Evolutionary conservation across 139 green algal genomes (phyloP).

Genomic region (Chlamydomonas sp.): DNA sequence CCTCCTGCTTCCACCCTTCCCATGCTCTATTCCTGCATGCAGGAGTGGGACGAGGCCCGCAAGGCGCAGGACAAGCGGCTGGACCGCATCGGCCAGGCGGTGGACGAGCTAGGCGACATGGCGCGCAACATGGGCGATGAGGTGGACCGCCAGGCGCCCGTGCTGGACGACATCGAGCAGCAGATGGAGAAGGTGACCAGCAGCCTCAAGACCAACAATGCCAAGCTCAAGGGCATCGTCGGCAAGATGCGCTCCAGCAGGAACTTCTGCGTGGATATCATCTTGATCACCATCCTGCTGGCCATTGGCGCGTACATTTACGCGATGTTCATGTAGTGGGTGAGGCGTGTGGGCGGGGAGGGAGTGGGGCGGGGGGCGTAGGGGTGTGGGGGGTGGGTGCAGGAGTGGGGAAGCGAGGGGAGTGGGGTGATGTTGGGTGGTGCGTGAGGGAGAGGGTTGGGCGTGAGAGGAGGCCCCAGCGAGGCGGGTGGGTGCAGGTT

Average conservation of each 20-base stretch:
- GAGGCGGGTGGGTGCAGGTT: too few relatives aligned
- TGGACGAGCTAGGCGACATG: slow-evolving; percentile 80
- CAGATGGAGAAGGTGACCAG: slow-evolving; percentile 82
- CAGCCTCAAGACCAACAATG: slow-evolving; percentile 85
- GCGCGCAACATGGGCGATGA: slow-evolving; percentile 73
- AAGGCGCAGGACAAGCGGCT: slow-evolving; percentile 79
- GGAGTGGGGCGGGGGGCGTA: too few relatives aligned
- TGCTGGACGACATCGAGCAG: slow-evolving; percentile 81
- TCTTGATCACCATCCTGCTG: slow-evolving; percentile 85
- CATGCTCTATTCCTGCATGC: neutral
- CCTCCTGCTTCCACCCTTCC: neutral
- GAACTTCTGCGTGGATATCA: slow-evolving; percentile 91
- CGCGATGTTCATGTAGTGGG: slow-evolving; percentile 62
- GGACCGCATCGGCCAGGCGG: slow-evolving; percentile 76
- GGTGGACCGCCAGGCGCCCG: slow-evolving; percentile 80
- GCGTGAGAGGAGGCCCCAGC: too few relatives aligned
- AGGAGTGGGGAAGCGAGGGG: neutral
- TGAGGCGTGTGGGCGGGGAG: too few relatives aligned
- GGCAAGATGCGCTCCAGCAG: slow-evolving; percentile 77
- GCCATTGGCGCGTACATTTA: slow-evolving; percentile 83
- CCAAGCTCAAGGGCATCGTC: slow-evolving; percentile 82
- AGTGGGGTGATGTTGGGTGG: neutral
- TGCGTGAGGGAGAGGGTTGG: too few relatives aligned
- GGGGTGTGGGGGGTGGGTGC: too few relatives aligned
- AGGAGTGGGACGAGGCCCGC: slow-evolving; percentile 76